Conservation (phyloP, 192 early-diverging fungal genomes). For the Rhizophagus clarus region DNA sequence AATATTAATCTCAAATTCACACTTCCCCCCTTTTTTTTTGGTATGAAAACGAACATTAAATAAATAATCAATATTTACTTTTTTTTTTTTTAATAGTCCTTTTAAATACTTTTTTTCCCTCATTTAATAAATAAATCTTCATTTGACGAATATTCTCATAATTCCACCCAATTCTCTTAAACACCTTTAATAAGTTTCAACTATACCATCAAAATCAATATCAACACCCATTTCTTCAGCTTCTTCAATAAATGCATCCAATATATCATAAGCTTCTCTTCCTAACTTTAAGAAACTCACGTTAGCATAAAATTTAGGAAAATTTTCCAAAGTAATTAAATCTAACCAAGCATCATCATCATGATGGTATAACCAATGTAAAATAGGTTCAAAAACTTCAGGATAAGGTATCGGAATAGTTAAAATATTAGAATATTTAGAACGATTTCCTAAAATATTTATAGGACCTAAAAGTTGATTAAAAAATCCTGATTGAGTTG, state of each 20-base stretch:
- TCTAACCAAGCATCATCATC: conserved; percentile 29
- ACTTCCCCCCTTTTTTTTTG: no score
- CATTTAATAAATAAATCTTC: no score
- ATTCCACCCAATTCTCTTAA: no score
- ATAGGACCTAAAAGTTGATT: conserved; percentile 27
- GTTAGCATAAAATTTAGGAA: conserved; percentile 16
- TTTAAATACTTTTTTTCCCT: no score
- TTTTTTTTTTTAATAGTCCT: no score
- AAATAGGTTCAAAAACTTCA: conserved; percentile 14
- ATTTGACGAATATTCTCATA: no score
- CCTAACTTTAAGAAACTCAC: conserved; percentile 23
- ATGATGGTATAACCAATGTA: conserved; percentile 31
- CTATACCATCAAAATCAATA: not conserved
- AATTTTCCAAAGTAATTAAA: conserved; percentile 18
- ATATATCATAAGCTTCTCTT: conserved; percentile 29
- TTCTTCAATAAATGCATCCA: conserved; percentile 15
- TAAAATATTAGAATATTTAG: conserved; percentile 5
- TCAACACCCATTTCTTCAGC: conserved; percentile 14
- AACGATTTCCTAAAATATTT: not conserved
- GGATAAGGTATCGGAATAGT: conserved; percentile 21
- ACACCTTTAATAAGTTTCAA: not conserved
- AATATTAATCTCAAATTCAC: no score
- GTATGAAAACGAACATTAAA: no score
- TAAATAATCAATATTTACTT: no score
- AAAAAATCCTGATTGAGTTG: conserved; percentile 17